phyloP scores from a whole-genome alignment of 2,329 filamentous ascomycete genomes.

The Aspergillus fumigatus region DNA sequence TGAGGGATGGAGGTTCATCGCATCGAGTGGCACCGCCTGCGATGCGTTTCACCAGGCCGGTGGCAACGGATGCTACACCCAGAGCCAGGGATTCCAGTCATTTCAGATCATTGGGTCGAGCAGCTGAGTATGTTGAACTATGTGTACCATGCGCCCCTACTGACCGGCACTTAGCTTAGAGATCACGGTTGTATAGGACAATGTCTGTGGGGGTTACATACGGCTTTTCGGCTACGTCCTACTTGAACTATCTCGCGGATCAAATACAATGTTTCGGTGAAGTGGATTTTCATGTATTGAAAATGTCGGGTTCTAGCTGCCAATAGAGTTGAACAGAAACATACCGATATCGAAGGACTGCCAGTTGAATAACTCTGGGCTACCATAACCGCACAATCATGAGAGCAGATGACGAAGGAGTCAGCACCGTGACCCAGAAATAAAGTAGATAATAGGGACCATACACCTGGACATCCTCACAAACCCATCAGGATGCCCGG shows the following conservation, averaged over 20 bases:
- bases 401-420: too few species aligned
- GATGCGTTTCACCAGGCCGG: background rate
- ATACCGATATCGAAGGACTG: background rate
- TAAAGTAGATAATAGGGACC: too few species aligned
- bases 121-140: background rate
- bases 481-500: too few species aligned
- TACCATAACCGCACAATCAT: background rate
- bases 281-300: background rate
- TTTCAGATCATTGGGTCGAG: background rate
- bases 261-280: background rate
- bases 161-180: background rate
- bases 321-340: too few species aligned
- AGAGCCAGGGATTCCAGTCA: constrained; percentile 1
- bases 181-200: too few species aligned
- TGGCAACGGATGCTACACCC: background rate
- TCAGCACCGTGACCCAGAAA: too few species aligned
- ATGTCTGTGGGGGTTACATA: background rate
- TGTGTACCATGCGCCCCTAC: background rate
- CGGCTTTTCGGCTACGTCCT: background rate
- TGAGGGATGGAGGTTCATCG: background rate
- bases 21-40: background rate
- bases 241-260: too few species aligned
- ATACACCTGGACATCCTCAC: too few species aligned
- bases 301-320: background rate
- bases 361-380: background rate